Base-by-base conservation (phyloP, 148 eudicot genomes). In the Rhododendron mucronatum region DNA sequence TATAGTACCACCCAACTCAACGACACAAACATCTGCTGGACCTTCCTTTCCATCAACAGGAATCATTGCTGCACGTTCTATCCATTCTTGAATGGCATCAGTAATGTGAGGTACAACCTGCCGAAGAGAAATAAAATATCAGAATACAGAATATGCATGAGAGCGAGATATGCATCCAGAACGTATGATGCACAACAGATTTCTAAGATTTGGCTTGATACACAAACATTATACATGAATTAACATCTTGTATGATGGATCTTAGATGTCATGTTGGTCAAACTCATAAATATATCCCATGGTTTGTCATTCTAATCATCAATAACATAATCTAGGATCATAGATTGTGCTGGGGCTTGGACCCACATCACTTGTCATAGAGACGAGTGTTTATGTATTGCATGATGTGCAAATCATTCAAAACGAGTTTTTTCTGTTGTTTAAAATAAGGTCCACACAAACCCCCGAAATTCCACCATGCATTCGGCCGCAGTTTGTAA, bases 71-170 rank as follows among this genome's bases (percentile, higher is more conserved):
- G 91, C 99, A 11, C 98, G 93, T 88, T 94, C 98, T 84, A 97
- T 97, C 99, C 99, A 95, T 3, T 95, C 97, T 88, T 93, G 99
- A 87, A 97, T 94, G 85, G 96, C 99, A 89, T 95, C 99, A 4
- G 99, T 97, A 26, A 97, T 91, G 85, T 97, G 99, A 57, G 99
- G 99, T 85, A 97, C 99, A 78, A 97, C 98, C 98, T 97, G 76
- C 76, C 75, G 0, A 71, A 71, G 39, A 30, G 76, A 71, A 33
- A 71, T 71, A 14, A 30, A 33, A 12, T 33, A 33, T 33, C 14
- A 33, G 15, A 30, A 33, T 13, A 71, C 18, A 33, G 76, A 33
- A 13, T 71, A 33, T 71, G 76, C 41, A 30, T 71, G 76, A 33
- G 73, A n/a, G 37, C 8, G 7, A 69, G 76, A 71, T 30, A 30